Conservation (phyloP, 208 protist genomes). For the Trypanosoma brucei region DNA sequence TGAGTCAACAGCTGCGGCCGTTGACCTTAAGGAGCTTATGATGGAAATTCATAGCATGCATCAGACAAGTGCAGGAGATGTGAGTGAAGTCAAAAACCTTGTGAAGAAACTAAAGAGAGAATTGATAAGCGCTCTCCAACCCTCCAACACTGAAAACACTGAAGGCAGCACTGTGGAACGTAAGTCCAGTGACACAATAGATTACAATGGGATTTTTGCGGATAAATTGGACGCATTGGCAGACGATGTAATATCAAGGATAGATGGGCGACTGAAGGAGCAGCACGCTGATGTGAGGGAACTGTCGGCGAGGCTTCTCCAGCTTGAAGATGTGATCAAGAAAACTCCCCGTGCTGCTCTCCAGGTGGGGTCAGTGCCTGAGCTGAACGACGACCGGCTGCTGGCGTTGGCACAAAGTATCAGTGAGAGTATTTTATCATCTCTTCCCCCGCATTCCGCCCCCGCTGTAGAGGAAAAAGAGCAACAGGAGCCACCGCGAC, state of each 20-base stretch:
- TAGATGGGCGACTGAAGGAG: conserved; percentile 28
- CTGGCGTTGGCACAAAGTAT: conserved; percentile 57
- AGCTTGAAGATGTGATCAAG: conserved; percentile 11
- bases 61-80: conserved; percentile 11
- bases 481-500: background rate
- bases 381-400: conserved; percentile 39
- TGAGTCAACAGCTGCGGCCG: conserved; percentile 5
- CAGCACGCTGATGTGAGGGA: conserved; percentile 16
- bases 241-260: conserved; percentile 18
- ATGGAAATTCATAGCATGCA: conserved; percentile 27
- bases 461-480: conserved; percentile 24
- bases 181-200: conserved; percentile 16
- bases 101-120: conserved; percentile 43
- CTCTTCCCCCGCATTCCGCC: conserved; percentile 30
- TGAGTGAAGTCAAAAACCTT: conserved; percentile 10
- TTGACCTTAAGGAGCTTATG: conserved; percentile 15
- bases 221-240: conserved; percentile 36
- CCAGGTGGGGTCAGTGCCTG: conserved; percentile 8
- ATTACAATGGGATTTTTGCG: conserved; percentile 26
- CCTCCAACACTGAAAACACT: conserved; percentile 9
- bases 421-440: conserved; percentile 51
- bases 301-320: conserved; percentile 1
- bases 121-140: conserved; percentile 4
- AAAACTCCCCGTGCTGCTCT: conserved; percentile 18
- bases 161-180: conserved; percentile 12